phyloP scores from a whole-genome alignment of 176 grass and related monocot species.

The sorghum (Sorghum bicolor) region DNA sequence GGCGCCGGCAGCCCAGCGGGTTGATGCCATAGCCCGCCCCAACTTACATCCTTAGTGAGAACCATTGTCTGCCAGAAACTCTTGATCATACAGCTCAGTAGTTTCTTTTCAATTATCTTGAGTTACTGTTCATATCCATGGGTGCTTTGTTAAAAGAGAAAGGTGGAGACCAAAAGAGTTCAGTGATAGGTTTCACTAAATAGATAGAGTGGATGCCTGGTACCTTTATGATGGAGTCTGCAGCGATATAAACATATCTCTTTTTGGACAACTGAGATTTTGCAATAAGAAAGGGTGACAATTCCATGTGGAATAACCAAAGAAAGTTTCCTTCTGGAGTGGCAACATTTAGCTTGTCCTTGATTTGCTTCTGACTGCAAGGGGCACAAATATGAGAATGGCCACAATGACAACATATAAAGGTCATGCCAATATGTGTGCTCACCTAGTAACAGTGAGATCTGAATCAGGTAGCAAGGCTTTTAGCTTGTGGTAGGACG shows the following conservation, averaged over 20 bases:
- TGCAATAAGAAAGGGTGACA: constrained; percentile 71
- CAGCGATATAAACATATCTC: constrained; percentile 67
- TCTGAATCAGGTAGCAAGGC: constrained; percentile 68
- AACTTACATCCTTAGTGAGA: too few species aligned
- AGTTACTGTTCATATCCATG: not conserved
- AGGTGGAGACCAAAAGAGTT: not conserved
- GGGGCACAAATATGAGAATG: constrained; percentile 29
- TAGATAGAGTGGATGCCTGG: constrained; percentile 4
- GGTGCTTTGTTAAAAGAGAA: not conserved
- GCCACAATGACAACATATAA: not conserved
- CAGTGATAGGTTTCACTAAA: constrained; percentile 11
- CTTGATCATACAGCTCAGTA: not conserved
- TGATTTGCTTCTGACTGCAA: constrained; percentile 64
- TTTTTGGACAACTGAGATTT: constrained; percentile 38
- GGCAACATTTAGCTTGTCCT: constrained; percentile 63
- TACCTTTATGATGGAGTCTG: constrained; percentile 75
- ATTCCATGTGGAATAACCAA: constrained; percentile 43
- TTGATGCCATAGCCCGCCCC: too few species aligned
- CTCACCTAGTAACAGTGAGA: constrained; percentile 71
- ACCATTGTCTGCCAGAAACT: not conserved
- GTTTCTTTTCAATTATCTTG: not conserved
- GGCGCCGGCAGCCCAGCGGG: too few species aligned
- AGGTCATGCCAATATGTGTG: not conserved
- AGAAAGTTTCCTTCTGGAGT: constrained; percentile 61
- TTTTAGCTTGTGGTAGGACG: constrained; percentile 79